Evolutionary conservation across 1,284 basidiomycete genomes (phyloP).

Genomic region (Vanrija sp.): DNA sequence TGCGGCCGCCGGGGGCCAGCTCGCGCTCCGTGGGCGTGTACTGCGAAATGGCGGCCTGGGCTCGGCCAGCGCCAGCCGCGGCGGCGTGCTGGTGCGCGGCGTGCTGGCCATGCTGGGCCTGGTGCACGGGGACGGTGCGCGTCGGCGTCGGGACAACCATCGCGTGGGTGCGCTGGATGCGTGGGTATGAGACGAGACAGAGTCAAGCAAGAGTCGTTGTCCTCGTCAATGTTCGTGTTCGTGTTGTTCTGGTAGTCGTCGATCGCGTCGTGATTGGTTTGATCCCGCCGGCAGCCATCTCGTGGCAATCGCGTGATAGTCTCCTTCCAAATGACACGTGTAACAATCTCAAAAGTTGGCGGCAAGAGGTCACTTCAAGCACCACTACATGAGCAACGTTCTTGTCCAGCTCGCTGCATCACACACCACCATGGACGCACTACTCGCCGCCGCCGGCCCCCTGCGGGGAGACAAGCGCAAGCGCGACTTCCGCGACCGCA

Average conservation of each 20-base stretch:
- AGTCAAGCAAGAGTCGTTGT: neutral
- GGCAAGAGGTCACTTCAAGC: neutral
- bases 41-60: conserved; percentile 13
- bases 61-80: neutral
- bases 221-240: neutral
- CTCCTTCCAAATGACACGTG: conserved; percentile 2
- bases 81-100: neutral
- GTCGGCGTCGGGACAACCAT: conserved; percentile 16
- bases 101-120: neutral
- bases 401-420: neutral
- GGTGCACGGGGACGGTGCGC: conserved; percentile 11
- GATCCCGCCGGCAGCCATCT: conserved; percentile 4
- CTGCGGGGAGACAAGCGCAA: conserved; percentile 49
- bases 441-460: conserved; percentile 66
- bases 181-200: neutral
- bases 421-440: conserved; percentile 58
- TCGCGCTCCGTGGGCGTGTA: conserved; percentile 27
- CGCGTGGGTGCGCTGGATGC: neutral
- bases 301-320: neutral
- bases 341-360: conserved; percentile 13
- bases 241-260: neutral
- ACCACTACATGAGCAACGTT: neutral
- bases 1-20: conserved; percentile 27
- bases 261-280: conserved; percentile 6
- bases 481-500: conserved; percentile 6